A percentile compares a stretch with the other conserved stretches of the same genome.
phyloP scores from a whole-genome alignment of 2,329 filamentous ascomycete genomes.

The Fusarium falciforme region DNA sequence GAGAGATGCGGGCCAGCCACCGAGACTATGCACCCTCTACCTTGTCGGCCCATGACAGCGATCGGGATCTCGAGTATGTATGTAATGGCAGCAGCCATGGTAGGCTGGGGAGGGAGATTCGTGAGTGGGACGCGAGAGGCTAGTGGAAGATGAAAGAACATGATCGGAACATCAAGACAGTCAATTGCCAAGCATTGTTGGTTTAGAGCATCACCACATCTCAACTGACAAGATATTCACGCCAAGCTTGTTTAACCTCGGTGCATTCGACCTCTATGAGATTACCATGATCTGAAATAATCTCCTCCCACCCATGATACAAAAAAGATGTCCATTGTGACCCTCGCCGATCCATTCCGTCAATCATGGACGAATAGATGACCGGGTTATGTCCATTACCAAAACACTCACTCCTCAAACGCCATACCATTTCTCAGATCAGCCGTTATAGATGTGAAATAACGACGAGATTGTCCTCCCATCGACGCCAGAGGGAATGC shows the following conservation, averaged over 20 bases:
- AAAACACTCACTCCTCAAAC: not conserved
- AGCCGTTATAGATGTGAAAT: not conserved
- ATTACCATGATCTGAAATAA: constrained; percentile 14
- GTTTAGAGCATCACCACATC: not conserved
- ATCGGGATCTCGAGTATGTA: not conserved
- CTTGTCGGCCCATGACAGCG: constrained; percentile 12
- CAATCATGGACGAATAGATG: constrained; percentile 7
- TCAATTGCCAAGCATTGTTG: not conserved
- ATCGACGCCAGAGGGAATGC: not conserved
- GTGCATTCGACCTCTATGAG: constrained; percentile 11
- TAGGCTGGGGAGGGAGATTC: not conserved
- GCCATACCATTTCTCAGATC: constrained; percentile 4
- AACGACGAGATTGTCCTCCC: not conserved
- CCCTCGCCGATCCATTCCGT: not conserved
- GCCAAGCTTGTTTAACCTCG: not conserved
- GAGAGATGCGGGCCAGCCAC: constrained; percentile 28
- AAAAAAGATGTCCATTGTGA: not conserved
- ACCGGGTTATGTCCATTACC: not conserved
- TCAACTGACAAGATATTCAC: not conserved
- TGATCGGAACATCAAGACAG: not conserved
- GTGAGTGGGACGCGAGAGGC: constrained; percentile 8
- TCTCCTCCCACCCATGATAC: not conserved
- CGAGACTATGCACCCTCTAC: constrained; percentile 12
- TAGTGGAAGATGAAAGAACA: constrained; percentile 23
- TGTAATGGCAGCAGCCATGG: not conserved